Evolutionary conservation across 129 eudicot species (phyloP).

Genomic region (Logfia minima): DNA sequence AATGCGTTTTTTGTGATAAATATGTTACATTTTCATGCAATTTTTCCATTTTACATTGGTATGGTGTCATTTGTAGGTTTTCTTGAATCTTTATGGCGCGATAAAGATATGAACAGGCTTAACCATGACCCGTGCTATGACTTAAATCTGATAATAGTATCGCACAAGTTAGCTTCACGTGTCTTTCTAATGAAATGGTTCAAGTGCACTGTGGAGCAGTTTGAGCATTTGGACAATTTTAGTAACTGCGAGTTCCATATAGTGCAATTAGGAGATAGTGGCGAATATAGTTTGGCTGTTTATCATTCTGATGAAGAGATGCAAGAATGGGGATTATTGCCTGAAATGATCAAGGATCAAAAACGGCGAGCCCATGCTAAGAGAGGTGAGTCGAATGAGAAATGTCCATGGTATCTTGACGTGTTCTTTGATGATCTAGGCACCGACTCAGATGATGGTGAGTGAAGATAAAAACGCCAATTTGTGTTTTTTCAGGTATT

Average conservation of each 20-base stretch:
- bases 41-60: too few species aligned
- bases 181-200: conserved; percentile 67
- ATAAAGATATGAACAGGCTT: not conserved
- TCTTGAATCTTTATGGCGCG: not conserved
- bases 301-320: conserved; percentile 62
- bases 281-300: conserved; percentile 72
- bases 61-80: not conserved
- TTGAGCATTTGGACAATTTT: conserved; percentile 58
- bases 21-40: not conserved
- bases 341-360: conserved; percentile 68
- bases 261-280: conserved; percentile 61
- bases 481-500: not conserved
- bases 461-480: not conserved
- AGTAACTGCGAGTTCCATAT: conserved; percentile 66
- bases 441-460: conserved; percentile 28
- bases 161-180: conserved; percentile 63
- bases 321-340: conserved; percentile 66
- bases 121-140: not conserved
- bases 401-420: conserved; percentile 61
- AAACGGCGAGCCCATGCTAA: conserved; percentile 51
- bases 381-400: conserved; percentile 52
- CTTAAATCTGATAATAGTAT: not conserved
- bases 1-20: too few species aligned
- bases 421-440: conserved; percentile 55
- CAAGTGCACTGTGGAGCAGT: conserved; percentile 49